Evolutionary conservation across 345 rosid genomes (phyloP).

Genomic region (Carallia brachiata): DNA sequence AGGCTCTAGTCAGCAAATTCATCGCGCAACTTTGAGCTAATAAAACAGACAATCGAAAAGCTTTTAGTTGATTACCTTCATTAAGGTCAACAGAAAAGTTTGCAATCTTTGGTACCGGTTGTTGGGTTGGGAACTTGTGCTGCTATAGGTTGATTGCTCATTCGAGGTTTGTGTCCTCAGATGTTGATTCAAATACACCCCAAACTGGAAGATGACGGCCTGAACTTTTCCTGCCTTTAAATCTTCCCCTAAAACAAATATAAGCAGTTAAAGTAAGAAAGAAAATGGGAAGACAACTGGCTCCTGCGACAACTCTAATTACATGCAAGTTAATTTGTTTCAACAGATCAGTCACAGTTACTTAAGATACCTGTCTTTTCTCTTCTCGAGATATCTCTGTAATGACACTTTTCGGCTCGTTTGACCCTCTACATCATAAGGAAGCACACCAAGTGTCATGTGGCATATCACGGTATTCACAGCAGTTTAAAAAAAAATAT

Average conservation of each 20-base stretch:
- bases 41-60: not conserved
- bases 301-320: not conserved
- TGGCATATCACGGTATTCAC: not conserved
- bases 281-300: not conserved
- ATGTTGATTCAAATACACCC: conserved; percentile 57
- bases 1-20: not conserved
- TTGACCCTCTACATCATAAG: conserved; percentile 67
- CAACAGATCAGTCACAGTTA: conserved; percentile 9
- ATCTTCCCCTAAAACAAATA: conserved; percentile 46
- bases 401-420: conserved; percentile 56
- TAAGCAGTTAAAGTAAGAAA: conserved; percentile 6
- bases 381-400: conserved; percentile 76
- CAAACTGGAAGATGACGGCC: conserved; percentile 49
- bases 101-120: conserved; percentile 38
- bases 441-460: conserved; percentile 22
- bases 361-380: conserved; percentile 64
- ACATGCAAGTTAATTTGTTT: conserved; percentile 1
- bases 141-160: conserved; percentile 45
- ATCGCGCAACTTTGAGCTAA: not conserved
- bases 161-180: conserved; percentile 38
- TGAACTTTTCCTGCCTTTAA: conserved; percentile 53
- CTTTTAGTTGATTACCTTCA: conserved; percentile 38
- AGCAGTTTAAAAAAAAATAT: not conserved
- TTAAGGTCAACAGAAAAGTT: conserved; percentile 58
- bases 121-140: conserved; percentile 41